Evolutionary conservation across 106 monocot genomes (phyloP), one percentile per base, ranked within the genome.

Genomic region (Alisma plantagoaquatica): DNA sequence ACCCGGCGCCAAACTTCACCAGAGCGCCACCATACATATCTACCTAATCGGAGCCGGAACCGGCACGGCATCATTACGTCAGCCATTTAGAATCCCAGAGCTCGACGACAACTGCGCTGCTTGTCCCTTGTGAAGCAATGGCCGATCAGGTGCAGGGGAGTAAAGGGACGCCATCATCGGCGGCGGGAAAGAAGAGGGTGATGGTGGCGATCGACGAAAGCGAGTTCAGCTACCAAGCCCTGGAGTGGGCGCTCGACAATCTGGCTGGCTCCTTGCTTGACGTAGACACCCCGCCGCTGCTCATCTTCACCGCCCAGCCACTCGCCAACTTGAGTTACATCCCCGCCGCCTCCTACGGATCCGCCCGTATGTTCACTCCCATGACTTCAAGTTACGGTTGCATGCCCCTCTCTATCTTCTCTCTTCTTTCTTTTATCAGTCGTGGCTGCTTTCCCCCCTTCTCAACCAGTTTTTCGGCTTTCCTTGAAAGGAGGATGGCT

Each of bases 341-440:
- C 61, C 54, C 70, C 33, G 62, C 70, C 45, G 61, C 62, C 23
- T 45, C 70, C 35, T 62, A 54, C 15, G 70, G 70, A 17, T 70
- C 70, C 32, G 70, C 54, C 3, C 61, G 61, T 61, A 69, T 51
- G 68, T 69, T 69, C 68, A 60, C 60, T 45, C 10, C 60, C 51
- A 53, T 60, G 68, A 15, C 60, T 19, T 41, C 51, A 51, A 31
- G 60, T 69, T 51, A 53, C 30, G 56, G 15, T 27, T 29, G 22
- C 27, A 28, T 16, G 8, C 41, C 26, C 43, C 23, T 21, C 31
- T 23, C 41, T 29, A 2, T 22, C 42, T 19, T 43, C 9, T 14
- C 26, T 15, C 31, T 33, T 26, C n/a, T 31, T 46, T 49, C 56
- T 9, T 21, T 44, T 31, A 45, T 23, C 9, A 17, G 11, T 38